These are phyloP conservation scores for Mycena haematopus DNA, from an alignment of 768 basidiomycete genomes.

Conservation along the genomic window DNA sequence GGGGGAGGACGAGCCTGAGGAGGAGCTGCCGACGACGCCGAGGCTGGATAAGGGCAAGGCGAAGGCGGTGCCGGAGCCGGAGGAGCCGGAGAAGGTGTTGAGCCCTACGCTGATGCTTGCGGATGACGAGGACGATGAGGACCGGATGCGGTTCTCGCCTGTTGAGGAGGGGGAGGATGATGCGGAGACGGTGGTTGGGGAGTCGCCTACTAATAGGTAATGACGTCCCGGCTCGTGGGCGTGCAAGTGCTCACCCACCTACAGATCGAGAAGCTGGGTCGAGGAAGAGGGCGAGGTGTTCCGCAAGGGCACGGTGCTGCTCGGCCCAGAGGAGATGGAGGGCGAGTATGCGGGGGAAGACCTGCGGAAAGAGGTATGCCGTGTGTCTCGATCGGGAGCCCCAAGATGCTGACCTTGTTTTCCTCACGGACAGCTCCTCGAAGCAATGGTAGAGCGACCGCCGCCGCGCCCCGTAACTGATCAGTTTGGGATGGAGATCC, in stretches of 20 bases:
- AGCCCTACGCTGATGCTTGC: constrained; percentile 63
- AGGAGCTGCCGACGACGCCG: constrained; percentile 58
- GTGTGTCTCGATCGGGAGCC: constrained; percentile 7
- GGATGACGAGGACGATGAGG: constrained; percentile 56
- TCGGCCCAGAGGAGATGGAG: constrained; percentile 88
- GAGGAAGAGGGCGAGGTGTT: constrained; percentile 98
- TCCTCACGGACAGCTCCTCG: constrained; percentile 62
- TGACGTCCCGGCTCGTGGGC: constrained; percentile 9
- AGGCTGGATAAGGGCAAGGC: constrained; percentile 82
- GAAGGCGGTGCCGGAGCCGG: constrained; percentile 70
- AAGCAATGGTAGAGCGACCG: constrained; percentile 86
- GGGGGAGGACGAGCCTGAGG: constrained; percentile 45
- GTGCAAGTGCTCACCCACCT: constrained; percentile 5
- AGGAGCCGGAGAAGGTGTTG: constrained; percentile 73
- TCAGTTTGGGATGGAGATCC: constrained; percentile 56
- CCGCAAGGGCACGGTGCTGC: constrained; percentile 82
- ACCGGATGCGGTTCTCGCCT: constrained; percentile 37
- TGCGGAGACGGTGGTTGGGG: constrained; percentile 21
- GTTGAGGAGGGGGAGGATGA: constrained; percentile 41
- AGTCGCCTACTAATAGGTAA: constrained; percentile 61
- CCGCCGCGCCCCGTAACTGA: constrained; percentile 77
- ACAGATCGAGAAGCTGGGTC: constrained; percentile 79
- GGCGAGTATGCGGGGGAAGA: constrained; percentile 90
- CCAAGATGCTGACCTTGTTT: constrained; percentile 13
- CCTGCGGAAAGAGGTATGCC: constrained; percentile 73